phyloP scores from a whole-genome alignment of 768 basidiomycete species.

The Naganishia vaughanmartiniae region DNA sequence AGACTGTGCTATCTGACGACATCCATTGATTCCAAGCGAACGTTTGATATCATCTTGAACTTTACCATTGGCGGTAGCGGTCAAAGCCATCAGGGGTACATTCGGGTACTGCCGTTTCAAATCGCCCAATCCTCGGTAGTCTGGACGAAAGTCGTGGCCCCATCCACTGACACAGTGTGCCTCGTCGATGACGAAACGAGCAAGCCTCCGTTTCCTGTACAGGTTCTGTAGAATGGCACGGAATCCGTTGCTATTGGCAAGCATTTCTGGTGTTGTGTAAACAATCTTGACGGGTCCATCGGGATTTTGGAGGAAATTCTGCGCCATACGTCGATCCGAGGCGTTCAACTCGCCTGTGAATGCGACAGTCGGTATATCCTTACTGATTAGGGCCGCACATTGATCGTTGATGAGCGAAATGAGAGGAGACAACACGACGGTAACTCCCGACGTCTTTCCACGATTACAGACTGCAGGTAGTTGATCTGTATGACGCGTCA shows the following conservation, averaged over 20 bases:
- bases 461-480: conserved; percentile 76
- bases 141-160: conserved; percentile 81
- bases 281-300: conserved; percentile 62
- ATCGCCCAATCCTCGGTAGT: conserved; percentile 20
- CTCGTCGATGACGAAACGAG: conserved; percentile 92
- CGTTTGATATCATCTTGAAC: conserved; percentile 75
- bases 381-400: conserved; percentile 64
- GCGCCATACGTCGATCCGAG: conserved; percentile 47
- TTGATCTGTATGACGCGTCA: conserved; percentile 56
- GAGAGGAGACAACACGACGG: conserved; percentile 88
- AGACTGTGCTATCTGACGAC: conserved; percentile 69
- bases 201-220: conserved; percentile 62
- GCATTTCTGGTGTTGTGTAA: conserved; percentile 89
- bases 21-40: conserved; percentile 63
- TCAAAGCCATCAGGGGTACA: conserved; percentile 91
- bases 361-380: conserved; percentile 67
- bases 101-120: conserved; percentile 67
- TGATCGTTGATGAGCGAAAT: conserved; percentile 91
- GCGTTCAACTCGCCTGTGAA: conserved; percentile 60
- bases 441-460: conserved; percentile 74
- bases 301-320: conserved; percentile 41
- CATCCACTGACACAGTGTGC: conserved; percentile 88
- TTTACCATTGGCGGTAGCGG: conserved; percentile 82
- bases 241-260: conserved; percentile 64
- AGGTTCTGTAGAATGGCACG: conserved; percentile 62